Evolutionary conservation across 352 stramenopile species (phyloP), one percentile per base, ranked within the genome.

Genomic region (Plasmopara halstedii): DNA sequence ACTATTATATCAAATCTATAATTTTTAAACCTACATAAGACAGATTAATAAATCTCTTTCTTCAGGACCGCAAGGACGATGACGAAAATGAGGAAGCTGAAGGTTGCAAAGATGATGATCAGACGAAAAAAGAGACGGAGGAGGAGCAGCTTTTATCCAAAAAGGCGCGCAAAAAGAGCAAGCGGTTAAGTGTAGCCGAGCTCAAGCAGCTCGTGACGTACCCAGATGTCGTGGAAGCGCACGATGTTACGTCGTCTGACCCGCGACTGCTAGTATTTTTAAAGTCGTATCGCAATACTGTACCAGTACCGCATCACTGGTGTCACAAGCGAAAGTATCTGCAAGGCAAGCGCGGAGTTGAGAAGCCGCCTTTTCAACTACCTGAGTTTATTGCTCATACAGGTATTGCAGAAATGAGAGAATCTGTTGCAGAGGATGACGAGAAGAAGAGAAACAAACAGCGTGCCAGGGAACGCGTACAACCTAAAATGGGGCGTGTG

Each of bases 281-380:
- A 1, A 99, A 99, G 56, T 85, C 85, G 32, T 92, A 96, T 49
- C 76, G 86, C 22, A 97, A 98, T 45, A 98, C 96, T 9, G 95
- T 99, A 9, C 85, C 93, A 1, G 95, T 99, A 15, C 96, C 96
- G 10, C 71, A 79, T 31, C 96, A 99, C 63, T 99, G 96, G 96
- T 94, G 91, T 60, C 85, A 98, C 47, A 99, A 98, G 55, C 89
- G 96, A 29, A 98, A 99, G 62, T 99, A 99, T 67, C 64, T 99
- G 23, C 95, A 98, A 67, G 94, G 94, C 26, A 96, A 97, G 54
- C 74, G 96, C 25, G 96, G 95, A 20, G 85, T 98, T 33, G 96
- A 99, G 65, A 99, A 99, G 46, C 60, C 75, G 22, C 80, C 94
- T 14, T 98, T 97, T 52, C 50, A 90, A 50, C 70, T 99, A 29